These are phyloP conservation scores for Sporothrix pseudoabietina DNA, from an alignment of 2,329 filamentous ascomycete genomes.

Conservation along the genomic window DNA sequence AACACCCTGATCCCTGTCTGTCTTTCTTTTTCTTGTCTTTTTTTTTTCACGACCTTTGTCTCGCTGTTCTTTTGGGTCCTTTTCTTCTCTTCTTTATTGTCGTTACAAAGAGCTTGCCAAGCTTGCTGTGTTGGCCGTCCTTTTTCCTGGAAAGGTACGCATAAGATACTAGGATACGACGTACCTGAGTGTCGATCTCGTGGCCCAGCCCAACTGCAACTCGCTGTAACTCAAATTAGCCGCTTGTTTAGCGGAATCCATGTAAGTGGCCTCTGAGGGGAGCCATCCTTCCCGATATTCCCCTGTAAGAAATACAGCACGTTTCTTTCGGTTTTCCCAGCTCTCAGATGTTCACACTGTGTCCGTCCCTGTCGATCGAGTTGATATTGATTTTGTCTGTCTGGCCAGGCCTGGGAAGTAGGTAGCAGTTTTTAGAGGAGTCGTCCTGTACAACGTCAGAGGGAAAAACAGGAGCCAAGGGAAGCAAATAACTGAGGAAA, in stretches of 20 bases:
- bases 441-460: neutral
- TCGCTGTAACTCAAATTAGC: neutral
- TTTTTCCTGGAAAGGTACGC: neutral
- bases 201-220: neutral
- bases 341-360: neutral
- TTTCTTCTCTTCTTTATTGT: neutral
- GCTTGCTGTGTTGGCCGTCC: neutral
- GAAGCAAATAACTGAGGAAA: neutral
- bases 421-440: neutral
- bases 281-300: neutral
- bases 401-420: neutral
- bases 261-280: neutral
- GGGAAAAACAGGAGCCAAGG: neutral
- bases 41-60: neutral
- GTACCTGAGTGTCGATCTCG: neutral
- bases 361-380: conserved; percentile 1
- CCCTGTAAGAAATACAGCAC: neutral
- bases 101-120: neutral
- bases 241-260: neutral
- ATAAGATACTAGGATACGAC: too few relatives aligned
- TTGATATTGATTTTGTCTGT: neutral
- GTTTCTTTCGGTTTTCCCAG: neutral
- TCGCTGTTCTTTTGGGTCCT: neutral
- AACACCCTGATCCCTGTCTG: neutral
- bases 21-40: neutral